Evolutionary conservation across 768 basidiomycete species (phyloP).

Genomic region (Hortiboletus campestris): DNA sequence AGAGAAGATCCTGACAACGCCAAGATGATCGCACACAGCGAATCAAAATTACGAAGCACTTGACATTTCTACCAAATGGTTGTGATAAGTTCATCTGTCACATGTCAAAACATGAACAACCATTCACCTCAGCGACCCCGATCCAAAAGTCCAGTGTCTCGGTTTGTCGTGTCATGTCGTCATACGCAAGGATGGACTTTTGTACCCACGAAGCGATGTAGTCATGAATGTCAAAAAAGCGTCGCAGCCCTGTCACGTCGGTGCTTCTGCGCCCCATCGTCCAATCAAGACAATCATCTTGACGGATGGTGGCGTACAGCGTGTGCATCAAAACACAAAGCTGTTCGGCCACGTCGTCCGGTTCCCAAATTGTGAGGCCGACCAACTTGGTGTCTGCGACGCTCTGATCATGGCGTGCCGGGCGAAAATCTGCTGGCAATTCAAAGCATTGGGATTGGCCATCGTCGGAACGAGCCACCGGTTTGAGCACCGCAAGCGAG

Average conservation of each 20-base stretch:
- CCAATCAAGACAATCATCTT: slow-evolving; percentile 74
- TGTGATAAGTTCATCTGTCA: background rate
- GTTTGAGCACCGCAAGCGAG: no score
- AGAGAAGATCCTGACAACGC: slow-evolving; percentile 61
- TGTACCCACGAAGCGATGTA: slow-evolving; percentile 68
- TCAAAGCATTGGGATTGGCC: no score
- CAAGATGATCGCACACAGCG: slow-evolving; percentile 64
- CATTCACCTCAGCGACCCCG: no score
- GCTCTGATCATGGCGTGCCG: no score
- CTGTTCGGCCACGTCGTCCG: no score
- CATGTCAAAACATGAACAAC: background rate
- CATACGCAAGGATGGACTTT: slow-evolving; percentile 52
- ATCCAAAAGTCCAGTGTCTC: no score
- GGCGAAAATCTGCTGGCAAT: no score
- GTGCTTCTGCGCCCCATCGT: slow-evolving; percentile 38
- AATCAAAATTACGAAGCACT: slow-evolving; percentile 60
- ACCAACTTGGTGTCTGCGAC: no score
- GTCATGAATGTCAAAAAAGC: slow-evolving; percentile 61
- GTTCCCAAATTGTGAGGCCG: no score
- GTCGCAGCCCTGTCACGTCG: slow-evolving; percentile 42
- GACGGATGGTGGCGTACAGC: slow-evolving; percentile 66
- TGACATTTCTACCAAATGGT: slow-evolving; percentile 54
- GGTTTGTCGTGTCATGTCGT: slow-evolving; percentile 21
- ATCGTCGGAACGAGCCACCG: no score
- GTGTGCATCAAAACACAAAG: slow-evolving; percentile 57